Evolutionary conservation across 202 grass and related monocot genomes (phyloP), one percentile per base, ranked within the genome.

Genomic region (Tripidium arundinaceum): DNA sequence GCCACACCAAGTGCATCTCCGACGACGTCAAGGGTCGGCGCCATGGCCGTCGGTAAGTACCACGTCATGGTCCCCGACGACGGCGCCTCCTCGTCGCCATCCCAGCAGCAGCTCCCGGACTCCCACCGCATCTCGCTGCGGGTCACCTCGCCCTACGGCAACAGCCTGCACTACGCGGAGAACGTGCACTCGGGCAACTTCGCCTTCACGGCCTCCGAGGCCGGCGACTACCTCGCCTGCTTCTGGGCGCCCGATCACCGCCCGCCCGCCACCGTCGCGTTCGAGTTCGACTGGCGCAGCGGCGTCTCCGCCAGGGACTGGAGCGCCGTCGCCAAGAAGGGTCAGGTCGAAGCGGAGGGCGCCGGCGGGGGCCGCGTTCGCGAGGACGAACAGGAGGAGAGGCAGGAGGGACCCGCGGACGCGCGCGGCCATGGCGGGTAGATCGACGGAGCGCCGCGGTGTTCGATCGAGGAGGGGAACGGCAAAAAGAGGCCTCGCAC

Each of bases 1-100:
- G 90, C 6, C 79, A 86, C 76, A 91, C 90, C 65, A 97, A 97
- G 88, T 93, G 93, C 88, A 88, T 97, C 80, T 85, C 90, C 15
- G 90, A 97, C 71, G 90, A 97, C 55, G 89, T 97, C 34, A 93
- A 93, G 81, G 81, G 62, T 86, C 39, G 80, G 82, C 46, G 79
- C 88, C 74, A 91, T 97, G 86, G 72, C 90, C 73, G 81, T 97
- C 39, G 88, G 86, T 8, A 93, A 93, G 86, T 97, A 93, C 89
- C 54, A 81, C 57, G 29, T 97, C 84, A 81, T 91, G 28, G 71
- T 60, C 66, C 79, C 79, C 78, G 79, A 74, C n/a, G 75, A 62
- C 36, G 74, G 72, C 8, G 81, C 77, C 29, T 11, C 12, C 18
- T 69, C 76, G 3, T 38, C 43, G 0, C 6, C 2, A 14, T 28